Conservation (phyloP, 768 basidiomycete genomes). For the Russula olivacea region DNA sequence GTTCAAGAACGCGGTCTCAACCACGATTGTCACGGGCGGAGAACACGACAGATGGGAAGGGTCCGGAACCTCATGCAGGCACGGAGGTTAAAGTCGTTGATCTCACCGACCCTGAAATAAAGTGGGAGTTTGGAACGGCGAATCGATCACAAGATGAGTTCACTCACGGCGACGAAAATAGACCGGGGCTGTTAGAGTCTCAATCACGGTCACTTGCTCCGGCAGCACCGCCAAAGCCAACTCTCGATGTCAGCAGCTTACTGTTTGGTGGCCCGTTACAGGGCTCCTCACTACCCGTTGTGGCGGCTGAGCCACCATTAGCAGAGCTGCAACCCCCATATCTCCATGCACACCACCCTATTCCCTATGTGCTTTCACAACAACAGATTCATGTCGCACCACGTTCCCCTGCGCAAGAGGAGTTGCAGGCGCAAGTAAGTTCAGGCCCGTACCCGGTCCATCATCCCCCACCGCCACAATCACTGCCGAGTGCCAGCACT, state of each 20-base stretch:
- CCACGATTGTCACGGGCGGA: slow-evolving; percentile 11
- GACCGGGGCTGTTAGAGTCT: neutral
- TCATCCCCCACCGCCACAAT: slow-evolving; percentile 14
- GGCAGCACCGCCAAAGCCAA: neutral
- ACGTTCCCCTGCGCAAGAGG: slow-evolving; percentile 11
- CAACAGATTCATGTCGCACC: slow-evolving; percentile 11
- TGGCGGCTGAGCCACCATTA: slow-evolving; percentile 5
- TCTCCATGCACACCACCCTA: slow-evolving; percentile 11
- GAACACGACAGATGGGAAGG: slow-evolving; percentile 5
- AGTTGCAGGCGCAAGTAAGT: slow-evolving; percentile 18
- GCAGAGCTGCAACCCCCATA: slow-evolving; percentile 18
- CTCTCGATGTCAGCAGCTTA: slow-evolving; percentile 18
- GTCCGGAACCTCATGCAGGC: neutral
- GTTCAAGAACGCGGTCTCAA: slow-evolving; percentile 32
- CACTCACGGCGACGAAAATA: slow-evolving; percentile 5
- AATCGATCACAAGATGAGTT: slow-evolving; percentile 14
- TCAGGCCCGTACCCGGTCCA: slow-evolving; percentile 20
- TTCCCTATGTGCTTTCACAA: slow-evolving; percentile 13
- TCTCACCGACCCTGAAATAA: slow-evolving; percentile 33
- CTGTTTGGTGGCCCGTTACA: slow-evolving; percentile 18
- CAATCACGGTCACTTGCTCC: neutral
- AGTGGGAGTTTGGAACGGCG: slow-evolving; percentile 58
- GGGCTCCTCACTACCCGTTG: slow-evolving; percentile 4
- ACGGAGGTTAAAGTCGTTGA: slow-evolving; percentile 31
- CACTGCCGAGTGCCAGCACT: slow-evolving; percentile 24